phyloP scores from a whole-genome alignment of 805 yeast genomes.

The Yamadazyma philogaea region DNA sequence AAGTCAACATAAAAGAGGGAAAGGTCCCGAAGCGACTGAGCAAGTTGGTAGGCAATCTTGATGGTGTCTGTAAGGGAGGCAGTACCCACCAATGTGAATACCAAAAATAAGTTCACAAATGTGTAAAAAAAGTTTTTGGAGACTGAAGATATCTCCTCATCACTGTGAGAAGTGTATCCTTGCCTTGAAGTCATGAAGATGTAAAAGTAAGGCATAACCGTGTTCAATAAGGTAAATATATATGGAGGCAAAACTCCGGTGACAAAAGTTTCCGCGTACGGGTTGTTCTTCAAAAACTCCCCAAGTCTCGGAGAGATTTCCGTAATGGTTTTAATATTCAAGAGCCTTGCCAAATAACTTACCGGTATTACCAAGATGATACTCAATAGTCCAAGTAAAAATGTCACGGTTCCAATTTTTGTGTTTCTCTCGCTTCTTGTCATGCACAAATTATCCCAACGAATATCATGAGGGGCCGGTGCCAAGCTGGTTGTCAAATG shows the following conservation, averaged over 20 bases:
- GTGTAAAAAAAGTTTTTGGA: conserved; percentile 92
- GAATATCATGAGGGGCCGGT: conserved; percentile 94
- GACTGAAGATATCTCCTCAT: conserved; percentile 85
- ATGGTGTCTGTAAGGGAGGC: conserved; percentile 89
- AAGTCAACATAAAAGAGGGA: conserved; percentile 89
- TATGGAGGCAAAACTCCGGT: conserved; percentile 91
- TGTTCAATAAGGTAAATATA: conserved; percentile 80
- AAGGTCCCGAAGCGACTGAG: conserved; percentile 73
- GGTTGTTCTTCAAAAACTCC: conserved; percentile 54
- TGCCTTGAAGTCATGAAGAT: conserved; percentile 80
- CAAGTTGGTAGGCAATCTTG: conserved; percentile 80
- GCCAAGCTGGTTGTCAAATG: conserved; percentile 80
- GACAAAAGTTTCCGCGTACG: conserved; percentile 73
- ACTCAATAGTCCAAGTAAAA: conserved; percentile 64
- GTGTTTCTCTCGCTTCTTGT: conserved; percentile 68
- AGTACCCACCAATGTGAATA: conserved; percentile 91
- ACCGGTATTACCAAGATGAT: conserved; percentile 80
- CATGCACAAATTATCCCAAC: conserved; percentile 87
- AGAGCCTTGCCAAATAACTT: conserved; percentile 74
- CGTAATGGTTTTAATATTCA: conserved; percentile 74
- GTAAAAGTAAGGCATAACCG: conserved; percentile 79
- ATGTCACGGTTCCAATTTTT: conserved; percentile 61
- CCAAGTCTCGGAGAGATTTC: conserved; percentile 85
- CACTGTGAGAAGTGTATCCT: conserved; percentile 89
- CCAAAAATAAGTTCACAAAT: conserved; percentile 88